These are phyloP conservation scores for Westerdykella ornata DNA, from an alignment of 2,329 filamentous ascomycete species.

Conservation along the genomic window DNA sequence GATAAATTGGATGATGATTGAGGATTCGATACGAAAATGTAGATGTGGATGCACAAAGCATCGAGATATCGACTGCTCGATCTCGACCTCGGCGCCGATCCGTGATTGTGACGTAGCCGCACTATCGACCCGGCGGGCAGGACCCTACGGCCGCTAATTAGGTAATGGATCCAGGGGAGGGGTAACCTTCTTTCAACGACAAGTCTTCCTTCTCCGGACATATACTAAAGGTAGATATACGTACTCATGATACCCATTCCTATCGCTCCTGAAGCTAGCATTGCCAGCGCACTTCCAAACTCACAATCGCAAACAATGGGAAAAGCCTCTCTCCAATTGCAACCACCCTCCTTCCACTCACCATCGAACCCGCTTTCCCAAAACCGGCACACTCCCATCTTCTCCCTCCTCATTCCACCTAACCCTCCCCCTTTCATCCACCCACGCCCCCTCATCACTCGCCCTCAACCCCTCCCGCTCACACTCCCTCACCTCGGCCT, in stretches of 20 bases:
- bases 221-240: not conserved
- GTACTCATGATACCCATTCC: not conserved
- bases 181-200: constrained; percentile 7
- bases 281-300: too few species aligned
- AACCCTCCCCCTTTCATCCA: constrained; percentile 24
- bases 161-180: constrained; percentile 4
- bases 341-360: constrained; percentile 5
- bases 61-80: too few species aligned
- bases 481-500: constrained; percentile 26
- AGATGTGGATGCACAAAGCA: too few species aligned
- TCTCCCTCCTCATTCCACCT: constrained; percentile 25
- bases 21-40: too few species aligned
- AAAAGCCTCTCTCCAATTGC: not conserved
- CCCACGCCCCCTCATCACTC: constrained; percentile 32
- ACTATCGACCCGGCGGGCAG: too few species aligned
- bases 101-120: too few species aligned
- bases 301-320: too few species aligned
- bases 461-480: constrained; percentile 22
- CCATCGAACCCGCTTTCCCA: constrained; percentile 27
- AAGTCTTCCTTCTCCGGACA: not conserved
- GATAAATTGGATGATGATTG: too few species aligned
- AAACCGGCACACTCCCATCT: constrained; percentile 30
- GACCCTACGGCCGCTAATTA: constrained; percentile 6
- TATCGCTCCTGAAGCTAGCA: too few species aligned
- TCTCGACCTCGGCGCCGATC: too few species aligned